Evolutionary conservation across 164 flowering plant species (phyloP).

Genomic region (Malania oleifera): DNA sequence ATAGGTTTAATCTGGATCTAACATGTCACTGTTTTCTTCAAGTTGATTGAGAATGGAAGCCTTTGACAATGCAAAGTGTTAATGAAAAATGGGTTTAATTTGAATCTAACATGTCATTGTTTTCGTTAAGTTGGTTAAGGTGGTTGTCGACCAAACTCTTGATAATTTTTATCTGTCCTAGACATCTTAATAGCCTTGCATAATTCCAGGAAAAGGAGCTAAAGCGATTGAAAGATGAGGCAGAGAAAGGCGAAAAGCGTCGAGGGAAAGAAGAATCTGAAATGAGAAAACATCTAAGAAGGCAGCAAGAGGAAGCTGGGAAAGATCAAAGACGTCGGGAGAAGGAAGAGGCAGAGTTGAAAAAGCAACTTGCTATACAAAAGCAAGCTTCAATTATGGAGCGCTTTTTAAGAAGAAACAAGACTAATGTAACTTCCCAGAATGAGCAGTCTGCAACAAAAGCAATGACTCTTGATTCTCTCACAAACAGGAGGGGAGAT

Average conservation of each 20-base stretch:
- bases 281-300: slow-evolving; percentile 42
- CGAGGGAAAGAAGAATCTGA: slow-evolving; percentile 73
- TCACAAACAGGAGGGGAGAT: slow-evolving; percentile 19
- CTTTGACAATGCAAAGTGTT: neutral
- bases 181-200: neutral
- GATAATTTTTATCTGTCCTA: neutral
- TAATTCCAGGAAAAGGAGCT: slow-evolving; percentile 71
- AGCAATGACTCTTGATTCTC: slow-evolving; percentile 17
- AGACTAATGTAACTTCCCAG: slow-evolving; percentile 23
- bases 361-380: slow-evolving; percentile 54
- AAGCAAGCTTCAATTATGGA: slow-evolving; percentile 95
- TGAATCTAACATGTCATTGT: too few relatives aligned
- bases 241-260: slow-evolving; percentile 60
- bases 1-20: too few relatives aligned
- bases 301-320: slow-evolving; percentile 77
- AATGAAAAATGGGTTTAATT: too few relatives aligned
- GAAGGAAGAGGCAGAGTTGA: slow-evolving; percentile 70
- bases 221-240: slow-evolving; percentile 63
- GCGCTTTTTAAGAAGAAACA: slow-evolving; percentile 68
- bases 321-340: slow-evolving; percentile 60
- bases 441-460: slow-evolving; percentile 25
- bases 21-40: too few relatives aligned
- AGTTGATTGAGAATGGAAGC: neutral
- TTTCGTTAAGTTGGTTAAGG: too few relatives aligned
- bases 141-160: too few relatives aligned